Evolutionary conservation across 768 basidiomycete genomes (phyloP).

Genomic region (Phaffia australis): DNA sequence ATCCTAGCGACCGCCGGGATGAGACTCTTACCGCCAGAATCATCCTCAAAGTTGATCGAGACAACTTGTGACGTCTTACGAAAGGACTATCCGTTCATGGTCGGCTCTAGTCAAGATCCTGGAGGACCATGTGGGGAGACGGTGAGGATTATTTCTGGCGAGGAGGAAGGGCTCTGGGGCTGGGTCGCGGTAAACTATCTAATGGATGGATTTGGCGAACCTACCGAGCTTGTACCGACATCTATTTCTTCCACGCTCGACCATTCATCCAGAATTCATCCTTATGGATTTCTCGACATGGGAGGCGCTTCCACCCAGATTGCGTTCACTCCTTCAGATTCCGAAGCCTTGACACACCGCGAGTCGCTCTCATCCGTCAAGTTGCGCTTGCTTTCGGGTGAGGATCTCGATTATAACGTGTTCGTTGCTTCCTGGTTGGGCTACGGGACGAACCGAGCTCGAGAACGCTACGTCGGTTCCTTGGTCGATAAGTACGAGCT

Average conservation of each 20-base stretch:
- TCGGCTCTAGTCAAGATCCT: slow-evolving; percentile 44
- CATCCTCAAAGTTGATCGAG: slow-evolving; percentile 62
- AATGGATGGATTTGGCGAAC: slow-evolving; percentile 75
- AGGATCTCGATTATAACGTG: slow-evolving; percentile 78
- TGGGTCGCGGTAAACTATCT: slow-evolving; percentile 99
- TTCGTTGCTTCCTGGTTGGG: slow-evolving; percentile 99
- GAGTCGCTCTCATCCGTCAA: slow-evolving; percentile 61
- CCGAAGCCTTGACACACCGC: slow-evolving; percentile 42
- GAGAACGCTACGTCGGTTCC: slow-evolving; percentile 77
- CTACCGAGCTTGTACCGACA: slow-evolving; percentile 20
- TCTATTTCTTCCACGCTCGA: slow-evolving; percentile 41
- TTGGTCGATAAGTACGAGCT: slow-evolving; percentile 51
- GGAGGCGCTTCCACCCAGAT: slow-evolving; percentile 98
- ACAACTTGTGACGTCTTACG: slow-evolving; percentile 67
- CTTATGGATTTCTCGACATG: slow-evolving; percentile 95
- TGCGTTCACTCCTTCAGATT: slow-evolving; percentile 74
- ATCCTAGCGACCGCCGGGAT: slow-evolving; percentile 94
- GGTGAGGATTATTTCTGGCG: slow-evolving; percentile 87
- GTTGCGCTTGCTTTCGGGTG: slow-evolving; percentile 66
- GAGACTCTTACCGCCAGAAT: slow-evolving; percentile 63
- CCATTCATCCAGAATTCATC: slow-evolving; percentile 43
- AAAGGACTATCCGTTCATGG: slow-evolving; percentile 63
- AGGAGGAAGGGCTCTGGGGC: slow-evolving; percentile 95
- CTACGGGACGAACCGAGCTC: slow-evolving; percentile 93
- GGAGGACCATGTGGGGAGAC: slow-evolving; percentile 82